Percentiles rank a stretch among this genome's conserved stretches.
Conservation (phyloP, 2,329 filamentous ascomycete genomes). For the Neoascochyta sp. region DNA sequence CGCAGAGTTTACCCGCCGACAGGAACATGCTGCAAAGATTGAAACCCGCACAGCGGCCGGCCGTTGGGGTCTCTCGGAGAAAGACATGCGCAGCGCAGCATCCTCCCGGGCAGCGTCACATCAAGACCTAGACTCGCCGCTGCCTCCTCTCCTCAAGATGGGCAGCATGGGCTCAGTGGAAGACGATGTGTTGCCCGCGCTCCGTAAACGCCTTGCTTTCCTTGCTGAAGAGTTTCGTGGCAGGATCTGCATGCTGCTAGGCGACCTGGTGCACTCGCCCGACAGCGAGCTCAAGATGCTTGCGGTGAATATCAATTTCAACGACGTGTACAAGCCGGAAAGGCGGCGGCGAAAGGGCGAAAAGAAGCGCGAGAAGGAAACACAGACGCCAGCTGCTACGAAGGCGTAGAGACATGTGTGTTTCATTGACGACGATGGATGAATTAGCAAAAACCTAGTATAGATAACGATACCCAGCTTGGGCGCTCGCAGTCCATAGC, state of each 20-base stretch:
- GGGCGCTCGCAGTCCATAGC: no score
- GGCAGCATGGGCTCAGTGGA: constrained; percentile 42
- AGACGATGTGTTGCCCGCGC: constrained; percentile 66
- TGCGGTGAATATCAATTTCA: constrained; percentile 98
- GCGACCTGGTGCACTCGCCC: constrained; percentile 87
- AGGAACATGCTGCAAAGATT: constrained; percentile 74
- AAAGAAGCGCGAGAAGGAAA: constrained; percentile 29
- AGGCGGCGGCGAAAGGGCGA: constrained; percentile 54
- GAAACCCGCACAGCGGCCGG: constrained; percentile 64
- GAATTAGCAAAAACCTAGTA: no score
- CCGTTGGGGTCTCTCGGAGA: constrained; percentile 61
- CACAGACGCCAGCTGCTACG: constrained; percentile 18
- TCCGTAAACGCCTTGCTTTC: constrained; percentile 69
- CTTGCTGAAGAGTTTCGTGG: constrained; percentile 73
- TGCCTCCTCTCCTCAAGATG: constrained; percentile 38
- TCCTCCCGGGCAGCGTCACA: constrained; percentile 19
- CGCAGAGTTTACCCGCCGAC: constrained; percentile 86
- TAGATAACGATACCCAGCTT: no score
- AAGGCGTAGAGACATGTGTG: no score
- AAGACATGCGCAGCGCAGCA: constrained; percentile 27
- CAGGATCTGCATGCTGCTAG: constrained; percentile 75
- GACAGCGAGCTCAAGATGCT: constrained; percentile 95
- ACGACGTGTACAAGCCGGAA: constrained; percentile 85
- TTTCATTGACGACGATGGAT: no score
- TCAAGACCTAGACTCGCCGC: constrained; percentile 42